phyloP scores from a whole-genome alignment of 2,329 filamentous ascomycete species.

The Trichophyton schoenleinii region DNA sequence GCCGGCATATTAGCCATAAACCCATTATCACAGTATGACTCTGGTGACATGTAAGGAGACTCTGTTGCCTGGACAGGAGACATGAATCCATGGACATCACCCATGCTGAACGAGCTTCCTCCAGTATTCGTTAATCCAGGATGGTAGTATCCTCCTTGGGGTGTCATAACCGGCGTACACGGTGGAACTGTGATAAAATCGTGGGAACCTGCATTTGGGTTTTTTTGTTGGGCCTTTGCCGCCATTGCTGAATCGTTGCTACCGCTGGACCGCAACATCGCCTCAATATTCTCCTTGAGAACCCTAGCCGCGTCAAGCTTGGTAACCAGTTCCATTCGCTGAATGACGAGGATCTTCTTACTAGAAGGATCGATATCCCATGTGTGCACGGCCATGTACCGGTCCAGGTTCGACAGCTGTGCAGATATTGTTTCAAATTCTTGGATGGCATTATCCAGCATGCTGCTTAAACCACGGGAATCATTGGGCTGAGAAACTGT shows the following conservation, averaged over 20 bases:
- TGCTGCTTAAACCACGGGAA: slow-evolving; percentile 10
- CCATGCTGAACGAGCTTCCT: background rate
- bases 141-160: background rate
- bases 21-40: background rate
- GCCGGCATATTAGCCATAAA: background rate
- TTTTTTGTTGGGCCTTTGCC: background rate
- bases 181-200: background rate
- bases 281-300: slow-evolving; percentile 26
- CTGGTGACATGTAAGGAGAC: background rate
- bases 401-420: slow-evolving; percentile 26
- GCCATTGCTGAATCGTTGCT: slow-evolving; percentile 6
- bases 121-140: background rate
- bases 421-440: slow-evolving; percentile 21
- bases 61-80: background rate
- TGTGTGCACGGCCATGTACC: slow-evolving; percentile 28
- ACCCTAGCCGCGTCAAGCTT: slow-evolving; percentile 27
- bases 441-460: slow-evolving; percentile 21
- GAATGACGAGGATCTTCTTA: slow-evolving; percentile 25
- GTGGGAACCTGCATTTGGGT: background rate
- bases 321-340: slow-evolving; percentile 26
- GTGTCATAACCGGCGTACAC: background rate
- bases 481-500: background rate
- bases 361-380: slow-evolving; percentile 26
- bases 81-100: background rate
- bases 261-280: slow-evolving; percentile 12